phyloP scores from a whole-genome alignment of 2,329 filamentous ascomycete species.

The Hypoxylon sp. region DNA sequence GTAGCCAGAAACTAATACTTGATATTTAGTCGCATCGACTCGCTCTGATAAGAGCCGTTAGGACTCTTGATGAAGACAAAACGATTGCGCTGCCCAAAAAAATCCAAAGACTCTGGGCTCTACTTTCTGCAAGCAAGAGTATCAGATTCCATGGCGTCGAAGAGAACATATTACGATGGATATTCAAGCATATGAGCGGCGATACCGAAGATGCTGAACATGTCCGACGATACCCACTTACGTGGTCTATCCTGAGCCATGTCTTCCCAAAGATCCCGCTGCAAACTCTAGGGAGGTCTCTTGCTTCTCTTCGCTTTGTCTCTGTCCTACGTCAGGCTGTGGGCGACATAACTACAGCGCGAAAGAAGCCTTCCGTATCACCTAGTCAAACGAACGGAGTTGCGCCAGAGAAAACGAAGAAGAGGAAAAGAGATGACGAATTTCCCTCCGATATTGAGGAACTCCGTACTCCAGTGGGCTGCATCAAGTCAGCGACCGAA shows the following conservation, averaged over 20 bases:
- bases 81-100: conserved; percentile 62
- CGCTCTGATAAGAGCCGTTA: conserved; percentile 66
- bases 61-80: conserved; percentile 68
- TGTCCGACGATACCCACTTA: conserved; percentile 68
- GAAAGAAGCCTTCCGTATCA: conserved; percentile 27
- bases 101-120: conserved; percentile 65
- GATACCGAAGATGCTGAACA: conserved; percentile 63
- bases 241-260: conserved; percentile 74
- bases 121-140: conserved; percentile 60
- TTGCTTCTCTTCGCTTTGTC: conserved; percentile 79
- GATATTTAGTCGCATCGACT: conserved; percentile 49
- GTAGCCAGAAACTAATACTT: conserved; percentile 31
- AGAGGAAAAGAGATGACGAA: conserved; percentile 60
- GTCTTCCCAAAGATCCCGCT: conserved; percentile 76
- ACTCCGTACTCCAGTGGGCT: conserved; percentile 59
- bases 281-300: conserved; percentile 77
- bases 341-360: conserved; percentile 66
- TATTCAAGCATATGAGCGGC: conserved; percentile 73
- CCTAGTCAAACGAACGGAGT: conserved; percentile 26
- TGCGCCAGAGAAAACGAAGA: conserved; percentile 49
- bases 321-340: conserved; percentile 76
- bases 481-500: conserved; percentile 63
- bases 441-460: conserved; percentile 58
- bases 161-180: conserved; percentile 72
- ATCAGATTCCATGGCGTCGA: conserved; percentile 67